phyloP scores from a whole-genome alignment of 2,329 filamentous ascomycete species.

The Diaporthe amygdali region DNA sequence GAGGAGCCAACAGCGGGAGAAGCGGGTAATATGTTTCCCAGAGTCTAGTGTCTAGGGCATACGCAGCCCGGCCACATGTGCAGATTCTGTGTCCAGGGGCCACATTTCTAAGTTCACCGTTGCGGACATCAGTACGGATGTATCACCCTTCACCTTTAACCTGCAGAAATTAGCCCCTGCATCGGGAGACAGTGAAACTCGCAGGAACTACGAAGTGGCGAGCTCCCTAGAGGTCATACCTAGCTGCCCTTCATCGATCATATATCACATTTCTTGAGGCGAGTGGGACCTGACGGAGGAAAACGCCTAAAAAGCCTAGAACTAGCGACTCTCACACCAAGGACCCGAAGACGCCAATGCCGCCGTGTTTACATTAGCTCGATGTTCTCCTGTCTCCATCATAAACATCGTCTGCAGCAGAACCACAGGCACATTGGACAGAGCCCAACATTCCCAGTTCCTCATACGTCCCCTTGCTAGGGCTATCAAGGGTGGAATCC shows the following conservation, averaged over 20 bases:
- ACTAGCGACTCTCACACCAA: neutral
- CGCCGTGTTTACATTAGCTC: neutral
- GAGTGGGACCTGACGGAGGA: neutral
- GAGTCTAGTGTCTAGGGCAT: neutral
- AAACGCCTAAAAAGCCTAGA: neutral
- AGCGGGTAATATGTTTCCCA: constrained; percentile 1
- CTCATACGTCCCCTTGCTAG: neutral
- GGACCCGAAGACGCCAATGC: neutral
- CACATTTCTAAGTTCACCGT: neutral
- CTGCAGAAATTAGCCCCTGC: constrained; percentile 3
- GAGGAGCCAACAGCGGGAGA: neutral
- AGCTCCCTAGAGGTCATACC: neutral
- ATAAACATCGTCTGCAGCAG: neutral
- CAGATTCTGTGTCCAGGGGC: neutral
- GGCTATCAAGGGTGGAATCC: no score
- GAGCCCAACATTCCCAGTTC: neutral
- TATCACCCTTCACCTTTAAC: neutral
- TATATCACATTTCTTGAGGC: neutral
- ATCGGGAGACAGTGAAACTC: neutral
- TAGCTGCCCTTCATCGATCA: neutral
- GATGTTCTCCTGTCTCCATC: neutral
- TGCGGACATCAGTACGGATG: neutral
- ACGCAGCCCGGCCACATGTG: neutral
- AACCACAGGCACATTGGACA: neutral
- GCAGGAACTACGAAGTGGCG: neutral